Conservation (phyloP, 495 filamentous ascomycete genomes). For the Neurospora sp. region DNA sequence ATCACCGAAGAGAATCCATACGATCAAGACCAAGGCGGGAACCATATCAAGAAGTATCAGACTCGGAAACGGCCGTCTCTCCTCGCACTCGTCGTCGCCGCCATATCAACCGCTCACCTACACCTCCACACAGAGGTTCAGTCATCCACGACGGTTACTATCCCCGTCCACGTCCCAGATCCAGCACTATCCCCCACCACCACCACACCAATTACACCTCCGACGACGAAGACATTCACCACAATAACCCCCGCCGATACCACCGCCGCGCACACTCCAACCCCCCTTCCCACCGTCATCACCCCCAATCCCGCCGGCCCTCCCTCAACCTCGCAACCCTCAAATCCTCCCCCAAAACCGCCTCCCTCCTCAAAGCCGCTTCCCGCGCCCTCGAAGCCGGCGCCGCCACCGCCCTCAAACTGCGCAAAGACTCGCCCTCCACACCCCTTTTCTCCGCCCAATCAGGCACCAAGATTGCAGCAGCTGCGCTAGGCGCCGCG, state of each 20-base stretch:
- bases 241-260: not conserved
- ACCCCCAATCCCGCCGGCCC: not conserved
- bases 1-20: not conserved
- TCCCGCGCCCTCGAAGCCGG: constrained; percentile 16
- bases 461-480: constrained; percentile 15
- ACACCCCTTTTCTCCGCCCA: constrained; percentile 18
- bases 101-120: not conserved
- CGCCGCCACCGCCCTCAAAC: constrained; percentile 18
- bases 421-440: constrained; percentile 10
- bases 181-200: not conserved
- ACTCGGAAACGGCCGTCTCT: not conserved
- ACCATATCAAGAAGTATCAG: not conserved
- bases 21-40: not conserved
- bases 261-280: not conserved
- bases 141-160: not conserved
- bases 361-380: constrained; percentile 7
- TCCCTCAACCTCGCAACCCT: not conserved
- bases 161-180: not conserved
- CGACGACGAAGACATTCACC: not conserved
- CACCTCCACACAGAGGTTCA: not conserved
- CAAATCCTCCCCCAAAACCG: constrained; percentile 1
- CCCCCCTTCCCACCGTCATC: not conserved
- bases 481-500: constrained; percentile 20
- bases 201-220: not conserved
- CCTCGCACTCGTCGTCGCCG: not conserved